A percentile compares a stretch with the other conserved stretches of the same genome.
These are phyloP conservation scores for Schizophyllum commune DNA, from an alignment of 1,284 basidiomycete species.

Conservation along the genomic window DNA sequence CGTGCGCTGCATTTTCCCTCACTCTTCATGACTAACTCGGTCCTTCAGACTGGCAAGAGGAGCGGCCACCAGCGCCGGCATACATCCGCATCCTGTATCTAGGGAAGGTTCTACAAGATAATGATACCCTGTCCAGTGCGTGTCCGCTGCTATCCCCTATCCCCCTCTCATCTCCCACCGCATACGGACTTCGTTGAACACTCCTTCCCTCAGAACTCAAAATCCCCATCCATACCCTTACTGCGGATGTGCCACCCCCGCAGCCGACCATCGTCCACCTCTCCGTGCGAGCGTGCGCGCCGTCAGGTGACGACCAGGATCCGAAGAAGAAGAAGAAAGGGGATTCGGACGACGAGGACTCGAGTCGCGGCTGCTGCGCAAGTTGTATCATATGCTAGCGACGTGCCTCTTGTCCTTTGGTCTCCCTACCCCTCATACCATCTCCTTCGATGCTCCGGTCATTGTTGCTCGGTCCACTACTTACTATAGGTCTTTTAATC, in stretches of 20 bases:
- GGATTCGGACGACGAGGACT: neutral
- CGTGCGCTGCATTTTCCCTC: slow-evolving; percentile 18
- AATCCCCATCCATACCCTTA: slow-evolving; percentile 3
- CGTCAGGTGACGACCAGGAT: slow-evolving; percentile 39
- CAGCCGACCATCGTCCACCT: slow-evolving; percentile 72
- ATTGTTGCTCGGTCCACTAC: no score
- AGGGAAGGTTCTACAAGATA: slow-evolving; percentile 80
- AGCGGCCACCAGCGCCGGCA: slow-evolving; percentile 71
- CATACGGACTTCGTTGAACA: no score
- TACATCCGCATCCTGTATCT: slow-evolving; percentile 75
- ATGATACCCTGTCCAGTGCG: slow-evolving; percentile 64
- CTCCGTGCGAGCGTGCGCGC: slow-evolving; percentile 62
- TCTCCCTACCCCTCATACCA: neutral
- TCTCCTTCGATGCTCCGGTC: neutral
- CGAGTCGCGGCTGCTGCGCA: neutral
- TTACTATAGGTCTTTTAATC: neutral
- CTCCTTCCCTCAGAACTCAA: slow-evolving; percentile 20
- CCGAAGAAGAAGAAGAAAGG: slow-evolving; percentile 40
- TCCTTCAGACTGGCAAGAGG: slow-evolving; percentile 67
- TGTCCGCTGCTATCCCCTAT: slow-evolving; percentile 3
- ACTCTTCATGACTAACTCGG: neutral
- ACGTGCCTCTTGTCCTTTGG: neutral
- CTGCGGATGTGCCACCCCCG: slow-evolving; percentile 20
- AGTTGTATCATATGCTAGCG: neutral
- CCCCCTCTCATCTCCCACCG: no score